Evolutionary conservation across 2,329 filamentous ascomycete species (phyloP), one percentile per base, ranked within the genome.

Genomic region (Aspergillus sp.): DNA sequence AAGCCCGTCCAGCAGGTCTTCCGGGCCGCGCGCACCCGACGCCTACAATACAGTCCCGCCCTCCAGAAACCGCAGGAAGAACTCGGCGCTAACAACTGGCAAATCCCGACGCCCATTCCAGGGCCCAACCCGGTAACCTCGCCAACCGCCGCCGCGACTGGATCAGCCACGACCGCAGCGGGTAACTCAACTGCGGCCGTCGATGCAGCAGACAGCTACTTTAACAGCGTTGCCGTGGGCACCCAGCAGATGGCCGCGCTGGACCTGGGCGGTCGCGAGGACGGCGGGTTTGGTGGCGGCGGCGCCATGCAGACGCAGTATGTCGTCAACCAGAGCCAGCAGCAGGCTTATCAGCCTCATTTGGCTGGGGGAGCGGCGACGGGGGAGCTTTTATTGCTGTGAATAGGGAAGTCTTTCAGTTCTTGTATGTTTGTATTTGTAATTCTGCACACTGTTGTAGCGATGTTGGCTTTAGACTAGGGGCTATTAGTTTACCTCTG

Each of bases 1-100:
- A 99, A 99, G 75, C 95, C 95, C 3, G 93, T 99, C 6, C 92
- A 98, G 73, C 93, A 95, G 54, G 95, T 99, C 9, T 99, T 99
- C 82, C 89, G 95, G 57, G 89, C 88, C 17, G 93, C 95, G 12
- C 85, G 95, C 14, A 89, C 91, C 1, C 84, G 91, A 21, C 87
- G 87, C 56, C 82, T 99, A 2, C 82, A 87, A 55, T 90, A 96
- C 53, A 93, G 89, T 2, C 93, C 93, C 0, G 93, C 93, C 0
- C 80, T 99, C 40, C 95, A 97, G 76, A 88, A 86, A 62, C 84
- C 84, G 1, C 82, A 81, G 17, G 76, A 84, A 61, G 72, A 80
- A 31, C 62, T 66, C 50, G 66, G 66, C 25, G 69, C 67, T 11
- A 65, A 58, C 19, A 66, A 67, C 50, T 68, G 73, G 43, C 66